A percentile compares a stretch with the other conserved stretches of the same genome.
phyloP scores from a whole-genome alignment of 805 yeast genomes.

The Hanseniaspora singularis region DNA sequence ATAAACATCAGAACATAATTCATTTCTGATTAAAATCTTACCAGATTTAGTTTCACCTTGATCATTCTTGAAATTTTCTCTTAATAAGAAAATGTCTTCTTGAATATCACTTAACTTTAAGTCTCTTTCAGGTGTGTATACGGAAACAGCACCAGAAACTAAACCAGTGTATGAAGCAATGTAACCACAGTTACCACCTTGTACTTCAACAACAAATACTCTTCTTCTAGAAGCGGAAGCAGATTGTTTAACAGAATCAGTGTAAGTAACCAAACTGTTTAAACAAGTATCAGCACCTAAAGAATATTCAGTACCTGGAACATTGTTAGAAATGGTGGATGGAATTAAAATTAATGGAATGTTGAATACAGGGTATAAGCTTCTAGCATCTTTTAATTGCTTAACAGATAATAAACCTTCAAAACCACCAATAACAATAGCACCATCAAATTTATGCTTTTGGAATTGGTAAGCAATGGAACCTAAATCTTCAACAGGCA shows the following conservation, averaged over 20 bases:
- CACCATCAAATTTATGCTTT: conserved; percentile 75
- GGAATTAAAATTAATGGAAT: conserved; percentile 72
- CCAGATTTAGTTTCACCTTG: conserved; percentile 75
- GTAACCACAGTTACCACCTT: conserved; percentile 77
- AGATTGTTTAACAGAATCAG: conserved; percentile 68
- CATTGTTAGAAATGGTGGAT: conserved; percentile 69
- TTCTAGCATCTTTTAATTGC: conserved; percentile 67
- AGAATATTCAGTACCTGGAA: conserved; percentile 72
- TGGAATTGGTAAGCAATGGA: conserved; percentile 87
- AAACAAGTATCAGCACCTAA: conserved; percentile 66
- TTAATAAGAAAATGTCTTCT: conserved; percentile 61
- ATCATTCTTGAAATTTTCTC: conserved; percentile 57
- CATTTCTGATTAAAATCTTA: conserved; percentile 71
- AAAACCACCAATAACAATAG: conserved; percentile 87
- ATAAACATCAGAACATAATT: conserved; percentile 61
- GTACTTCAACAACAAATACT: conserved; percentile 70
- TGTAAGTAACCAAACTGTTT: conserved; percentile 56
- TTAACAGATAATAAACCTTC: conserved; percentile 86
- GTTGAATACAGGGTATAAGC: conserved; percentile 64
- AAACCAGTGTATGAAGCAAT: conserved; percentile 59
- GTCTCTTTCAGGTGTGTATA: conserved; percentile 81
- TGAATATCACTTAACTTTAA: conserved; percentile 55
- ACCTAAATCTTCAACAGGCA: conserved; percentile 79
- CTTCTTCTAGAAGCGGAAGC: conserved; percentile 70
- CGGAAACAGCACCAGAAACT: conserved; percentile 67